These are phyloP conservation scores for Aureobasidium sp. DNA, from an alignment of 2,329 filamentous ascomycete genomes.

Conservation along the genomic window DNA sequence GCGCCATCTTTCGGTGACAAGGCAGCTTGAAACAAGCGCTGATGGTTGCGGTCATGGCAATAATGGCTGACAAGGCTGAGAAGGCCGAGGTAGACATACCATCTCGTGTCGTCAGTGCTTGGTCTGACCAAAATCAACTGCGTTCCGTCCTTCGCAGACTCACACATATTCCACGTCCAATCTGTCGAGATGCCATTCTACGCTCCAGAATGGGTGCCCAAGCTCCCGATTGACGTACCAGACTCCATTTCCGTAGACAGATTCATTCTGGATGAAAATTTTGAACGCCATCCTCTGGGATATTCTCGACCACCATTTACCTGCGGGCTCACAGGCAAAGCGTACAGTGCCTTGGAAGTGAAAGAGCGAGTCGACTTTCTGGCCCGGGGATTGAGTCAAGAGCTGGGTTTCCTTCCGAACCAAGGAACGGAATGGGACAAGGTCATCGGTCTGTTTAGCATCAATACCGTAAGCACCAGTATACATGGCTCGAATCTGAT, in stretches of 20 bases:
- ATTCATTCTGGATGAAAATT: slow-evolving; percentile 67
- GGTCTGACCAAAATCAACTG: background rate
- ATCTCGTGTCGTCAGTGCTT: background rate
- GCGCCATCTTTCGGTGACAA: background rate
- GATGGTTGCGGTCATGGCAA: background rate
- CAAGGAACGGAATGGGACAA: slow-evolving; percentile 74
- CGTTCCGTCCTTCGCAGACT: background rate
- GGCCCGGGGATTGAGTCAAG: slow-evolving; percentile 60
- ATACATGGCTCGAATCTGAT: background rate
- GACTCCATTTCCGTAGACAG: slow-evolving; percentile 68
- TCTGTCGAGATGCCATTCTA: slow-evolving; percentile 44
- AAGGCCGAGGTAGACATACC: slow-evolving; percentile 6
- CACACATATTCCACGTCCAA: background rate
- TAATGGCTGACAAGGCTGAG: background rate
- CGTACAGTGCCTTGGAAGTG: slow-evolving; percentile 58
- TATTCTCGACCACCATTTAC: slow-evolving; percentile 66
- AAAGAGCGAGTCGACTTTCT: slow-evolving; percentile 60
- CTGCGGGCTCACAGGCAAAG: slow-evolving; percentile 65
- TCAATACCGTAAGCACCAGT: slow-evolving; percentile 60
- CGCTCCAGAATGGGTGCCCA: slow-evolving; percentile 55
- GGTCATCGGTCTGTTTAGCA: slow-evolving; percentile 67
- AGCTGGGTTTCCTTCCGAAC: slow-evolving; percentile 64
- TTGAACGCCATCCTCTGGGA: slow-evolving; percentile 58
- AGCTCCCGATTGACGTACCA: slow-evolving; percentile 58
- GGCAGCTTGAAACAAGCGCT: background rate